phyloP scores from a whole-genome alignment of 164 flowering plant genomes.

The Cinnamomum chago region DNA sequence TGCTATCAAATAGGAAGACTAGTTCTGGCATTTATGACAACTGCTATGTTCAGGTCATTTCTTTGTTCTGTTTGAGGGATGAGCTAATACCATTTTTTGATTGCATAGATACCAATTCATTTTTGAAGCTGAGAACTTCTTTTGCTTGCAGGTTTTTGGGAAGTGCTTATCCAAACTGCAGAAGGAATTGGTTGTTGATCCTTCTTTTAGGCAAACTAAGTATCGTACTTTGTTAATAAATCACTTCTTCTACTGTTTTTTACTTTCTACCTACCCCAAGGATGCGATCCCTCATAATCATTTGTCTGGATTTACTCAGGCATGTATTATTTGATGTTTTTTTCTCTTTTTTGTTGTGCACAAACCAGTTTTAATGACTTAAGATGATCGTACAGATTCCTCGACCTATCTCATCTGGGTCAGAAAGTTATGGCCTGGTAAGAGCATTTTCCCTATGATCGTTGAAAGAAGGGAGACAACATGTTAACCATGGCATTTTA shows the following conservation, averaged over 20 bases:
- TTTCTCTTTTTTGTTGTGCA: neutral
- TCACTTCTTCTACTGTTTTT: slow-evolving; percentile 6
- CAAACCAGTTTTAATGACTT: neutral
- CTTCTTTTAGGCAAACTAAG: slow-evolving; percentile 1
- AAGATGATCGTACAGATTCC: neutral
- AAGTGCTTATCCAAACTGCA: slow-evolving; percentile 5
- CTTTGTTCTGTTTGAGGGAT: neutral
- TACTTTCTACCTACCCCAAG: slow-evolving; percentile 10
- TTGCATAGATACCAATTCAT: neutral
- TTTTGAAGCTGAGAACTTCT: neutral
- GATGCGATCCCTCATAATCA: neutral
- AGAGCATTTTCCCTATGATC: neutral
- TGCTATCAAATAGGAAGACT: neutral
- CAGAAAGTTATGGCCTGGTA: slow-evolving; percentile 5
- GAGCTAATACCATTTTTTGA: neutral
- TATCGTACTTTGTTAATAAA: slow-evolving; percentile 6
- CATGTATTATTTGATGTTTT: neutral
- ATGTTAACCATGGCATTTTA: neutral
- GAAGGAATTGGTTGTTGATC: slow-evolving; percentile 8
- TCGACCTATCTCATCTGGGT: slow-evolving; percentile 8
- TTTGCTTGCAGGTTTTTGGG: slow-evolving; percentile 7
- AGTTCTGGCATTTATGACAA: too few relatives aligned
- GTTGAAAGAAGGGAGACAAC: too few relatives aligned
- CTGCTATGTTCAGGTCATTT: neutral
- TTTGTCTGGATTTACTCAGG: slow-evolving; percentile 8